Percentiles rank a stretch among this genome's conserved stretches.
These are phyloP conservation scores for Castanea mollissima DNA, from an alignment of 306 rosid genomes.

Conservation along the genomic window DNA sequence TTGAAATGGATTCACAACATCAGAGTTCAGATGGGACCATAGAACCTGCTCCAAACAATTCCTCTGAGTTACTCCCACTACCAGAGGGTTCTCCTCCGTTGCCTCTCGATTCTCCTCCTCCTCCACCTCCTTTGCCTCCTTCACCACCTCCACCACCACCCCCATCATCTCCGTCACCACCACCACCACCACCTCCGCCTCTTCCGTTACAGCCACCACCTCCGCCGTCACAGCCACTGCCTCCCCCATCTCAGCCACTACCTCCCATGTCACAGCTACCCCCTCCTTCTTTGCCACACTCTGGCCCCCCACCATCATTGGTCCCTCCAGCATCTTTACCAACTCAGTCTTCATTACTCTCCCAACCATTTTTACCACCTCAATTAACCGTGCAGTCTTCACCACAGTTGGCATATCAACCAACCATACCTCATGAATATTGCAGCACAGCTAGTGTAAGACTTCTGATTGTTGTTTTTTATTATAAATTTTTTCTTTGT, in stretches of 20 bases:
- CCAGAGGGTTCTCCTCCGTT: slow-evolving; percentile 89
- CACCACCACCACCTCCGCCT: slow-evolving; percentile 39
- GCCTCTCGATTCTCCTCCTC: slow-evolving; percentile 92
- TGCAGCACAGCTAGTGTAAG: slow-evolving; percentile 63
- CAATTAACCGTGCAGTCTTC: slow-evolving; percentile 69
- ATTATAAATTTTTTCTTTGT: background rate
- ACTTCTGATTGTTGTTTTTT: slow-evolving; percentile 1
- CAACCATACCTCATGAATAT: slow-evolving; percentile 57
- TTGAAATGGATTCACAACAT: slow-evolving; percentile 48
- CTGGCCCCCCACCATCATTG: slow-evolving; percentile 52
- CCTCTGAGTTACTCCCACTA: slow-evolving; percentile 46
- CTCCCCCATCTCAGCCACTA: slow-evolving; percentile 39
- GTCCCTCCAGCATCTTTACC: slow-evolving; percentile 60
- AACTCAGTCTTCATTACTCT: slow-evolving; percentile 45
- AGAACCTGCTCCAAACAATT: slow-evolving; percentile 41
- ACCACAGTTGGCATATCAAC: slow-evolving; percentile 71
- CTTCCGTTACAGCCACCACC: slow-evolving; percentile 71
- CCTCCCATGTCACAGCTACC: slow-evolving; percentile 51
- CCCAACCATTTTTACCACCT: slow-evolving; percentile 61
- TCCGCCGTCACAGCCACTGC: slow-evolving; percentile 7
- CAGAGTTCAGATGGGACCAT: slow-evolving; percentile 37
- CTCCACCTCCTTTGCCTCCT: slow-evolving; percentile 90
- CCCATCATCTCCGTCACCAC: slow-evolving; percentile 55
- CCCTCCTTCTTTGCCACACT: slow-evolving; percentile 63
- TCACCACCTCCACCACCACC: slow-evolving; percentile 85